Evolutionary conservation across 1,284 basidiomycete genomes (phyloP), one percentile per base, ranked within the genome.

Genomic region (Rugosomyces carneus): DNA sequence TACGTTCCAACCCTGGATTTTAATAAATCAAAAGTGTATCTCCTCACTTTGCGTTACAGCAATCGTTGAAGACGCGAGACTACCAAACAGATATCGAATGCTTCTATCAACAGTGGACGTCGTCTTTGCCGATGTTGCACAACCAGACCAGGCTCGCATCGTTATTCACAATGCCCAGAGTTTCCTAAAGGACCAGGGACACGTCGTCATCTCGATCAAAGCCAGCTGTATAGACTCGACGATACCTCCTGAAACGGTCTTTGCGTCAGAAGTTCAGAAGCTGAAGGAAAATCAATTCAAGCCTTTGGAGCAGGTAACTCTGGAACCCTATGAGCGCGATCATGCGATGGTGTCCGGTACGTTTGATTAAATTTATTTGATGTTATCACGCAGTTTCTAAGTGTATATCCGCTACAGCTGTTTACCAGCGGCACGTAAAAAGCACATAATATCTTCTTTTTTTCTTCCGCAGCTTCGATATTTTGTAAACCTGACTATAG

Each of bases 151-250:
- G 73, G 94, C 94, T 1, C 89, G 91, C 73, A 95, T 96, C 60
- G 91, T 98, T 50, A 80, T 82, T 36, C 78, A 87, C 65, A 99
- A 99, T 70, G 90, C 95, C 1, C 87, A 97, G 60, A 86, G 88
- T 66, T 99, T 99, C 84, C 78, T 99, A 55, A 97, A 96, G 71
- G 87, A 96, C 67, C 82, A 80, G 36, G 95, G 96, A 3, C 90
- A 96, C 60, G 78, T 84, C 55, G 82, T 99, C 59, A 94, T 99
- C 60, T 98, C 94, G 48, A 97, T 99, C 82, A 99, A 99, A 76
- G 96, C 96, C 40, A 94, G 90, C 64, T 99, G 95, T 78, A 90
- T 99, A 68, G 96, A 99, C 70, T 98, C 93, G 43, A 97, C 29
- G 4, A 13, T 31, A 8, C 29, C 29, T 31, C 8, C 29, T 31